These are phyloP conservation scores for Boletus vinaceobasis DNA, from an alignment of 768 basidiomycete species.

Conservation along the genomic window DNA sequence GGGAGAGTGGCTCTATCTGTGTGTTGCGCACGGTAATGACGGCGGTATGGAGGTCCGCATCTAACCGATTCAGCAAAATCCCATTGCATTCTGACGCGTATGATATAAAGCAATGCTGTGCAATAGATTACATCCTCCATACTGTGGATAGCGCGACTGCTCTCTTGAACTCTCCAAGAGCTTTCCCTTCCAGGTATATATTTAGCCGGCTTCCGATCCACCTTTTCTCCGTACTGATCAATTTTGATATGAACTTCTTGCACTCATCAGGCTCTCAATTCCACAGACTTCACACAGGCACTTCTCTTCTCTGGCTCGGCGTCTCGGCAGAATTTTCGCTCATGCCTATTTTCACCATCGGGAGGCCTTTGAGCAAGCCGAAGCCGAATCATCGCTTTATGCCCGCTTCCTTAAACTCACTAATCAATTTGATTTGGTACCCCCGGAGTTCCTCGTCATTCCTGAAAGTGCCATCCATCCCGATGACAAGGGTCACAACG, in stretches of 20 bases:
- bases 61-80: not conserved
- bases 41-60: constrained; percentile 75
- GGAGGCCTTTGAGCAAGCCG: constrained; percentile 85
- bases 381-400: constrained; percentile 87
- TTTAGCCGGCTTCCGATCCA: constrained; percentile 13
- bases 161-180: constrained; percentile 82
- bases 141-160: constrained; percentile 93
- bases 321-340: constrained; percentile 91
- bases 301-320: constrained; percentile 84
- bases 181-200: constrained; percentile 85
- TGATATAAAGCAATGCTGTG: constrained; percentile 77
- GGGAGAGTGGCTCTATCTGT: constrained; percentile 96
- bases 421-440: constrained; percentile 76
- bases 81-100: constrained; percentile 15
- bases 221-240: constrained; percentile 21
- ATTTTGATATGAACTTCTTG: not conserved
- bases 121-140: constrained; percentile 93
- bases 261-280: constrained; percentile 63
- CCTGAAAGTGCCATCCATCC: constrained; percentile 43
- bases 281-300: constrained; percentile 79
- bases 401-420: constrained; percentile 86
- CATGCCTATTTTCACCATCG: constrained; percentile 96
- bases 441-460: constrained; percentile 79
- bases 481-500: constrained; percentile 24
- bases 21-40: constrained; percentile 90